Percentiles rank a stretch among this genome's conserved stretches.
These are phyloP conservation scores for Mucor circinelloides DNA, from an alignment of 371 early-diverging fungal species.

Conservation along the genomic window DNA sequence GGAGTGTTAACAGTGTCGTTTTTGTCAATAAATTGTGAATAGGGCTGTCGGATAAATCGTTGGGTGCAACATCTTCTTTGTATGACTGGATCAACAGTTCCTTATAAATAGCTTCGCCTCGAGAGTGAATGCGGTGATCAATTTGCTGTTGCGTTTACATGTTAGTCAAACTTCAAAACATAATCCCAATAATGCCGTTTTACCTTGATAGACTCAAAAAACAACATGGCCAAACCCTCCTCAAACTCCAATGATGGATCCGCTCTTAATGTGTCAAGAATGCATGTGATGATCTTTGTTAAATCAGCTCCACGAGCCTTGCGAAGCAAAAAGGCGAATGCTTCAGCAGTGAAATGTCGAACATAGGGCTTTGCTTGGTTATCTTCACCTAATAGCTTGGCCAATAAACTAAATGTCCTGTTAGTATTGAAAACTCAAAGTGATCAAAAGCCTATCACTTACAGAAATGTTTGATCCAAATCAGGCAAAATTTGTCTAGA, in stretches of 20 bases:
- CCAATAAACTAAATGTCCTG: slow-evolving; percentile 52
- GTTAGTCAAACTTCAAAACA: background rate
- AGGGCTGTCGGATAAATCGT: slow-evolving; percentile 25
- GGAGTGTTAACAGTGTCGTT: slow-evolving; percentile 57
- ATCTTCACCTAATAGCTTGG: slow-evolving; percentile 72
- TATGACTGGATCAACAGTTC: slow-evolving; percentile 53
- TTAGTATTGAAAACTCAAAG: background rate
- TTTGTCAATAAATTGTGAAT: slow-evolving; percentile 37
- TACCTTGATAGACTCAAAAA: slow-evolving; percentile 82
- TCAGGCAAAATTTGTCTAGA: slow-evolving; percentile 69
- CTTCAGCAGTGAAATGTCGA: slow-evolving; percentile 89
- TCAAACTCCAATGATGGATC: slow-evolving; percentile 56
- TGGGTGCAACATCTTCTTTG: slow-evolving; percentile 27
- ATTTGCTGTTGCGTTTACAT: slow-evolving; percentile 42
- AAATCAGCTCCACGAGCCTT: slow-evolving; percentile 68
- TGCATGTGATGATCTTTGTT: slow-evolving; percentile 55
- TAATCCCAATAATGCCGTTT: background rate
- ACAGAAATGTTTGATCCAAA: slow-evolving; percentile 71
- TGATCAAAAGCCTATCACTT: slow-evolving; percentile 10
- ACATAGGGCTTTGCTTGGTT: slow-evolving; percentile 72
- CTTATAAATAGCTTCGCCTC: slow-evolving; percentile 48
- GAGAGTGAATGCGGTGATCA: slow-evolving; percentile 62
- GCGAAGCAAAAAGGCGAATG: slow-evolving; percentile 88
- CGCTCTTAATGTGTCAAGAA: slow-evolving; percentile 58
- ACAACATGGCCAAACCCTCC: slow-evolving; percentile 78